Base-by-base conservation (phyloP, 2,329 filamentous ascomycete species). In the Fusarium sp. region DNA sequence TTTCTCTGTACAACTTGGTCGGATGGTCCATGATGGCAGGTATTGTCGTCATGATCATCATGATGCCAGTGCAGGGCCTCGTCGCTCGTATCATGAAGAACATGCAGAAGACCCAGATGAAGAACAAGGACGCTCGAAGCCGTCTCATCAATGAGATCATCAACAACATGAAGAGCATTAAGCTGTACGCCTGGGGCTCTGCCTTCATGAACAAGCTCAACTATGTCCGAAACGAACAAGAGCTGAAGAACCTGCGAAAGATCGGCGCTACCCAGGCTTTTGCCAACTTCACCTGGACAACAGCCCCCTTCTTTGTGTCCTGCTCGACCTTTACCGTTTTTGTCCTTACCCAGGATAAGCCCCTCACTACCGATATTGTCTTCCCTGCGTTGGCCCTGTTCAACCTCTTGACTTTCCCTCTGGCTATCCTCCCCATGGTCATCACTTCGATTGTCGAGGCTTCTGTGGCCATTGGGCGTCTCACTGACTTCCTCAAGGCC, bases 81-180 rank as follows among this genome's bases (percentile, higher is more conserved):
- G 97, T 98, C 80, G 96, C 97, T 27, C 90, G 93, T 68, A 88
- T 97, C 77, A 98, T 98, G 94, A 98, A 98, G 86, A 95, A 89
- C 50, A 86, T 99, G 78, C 97, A 99, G 81, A 97, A 98, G 84
- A 88, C 92, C 74, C 97, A 99, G 85, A 99, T 99, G 97, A 97
- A 97, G 87, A 98, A 98, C 86, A 99, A 99, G 85, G 97, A 99
- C 79, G 90, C 95, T 43, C 91, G 97, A 80, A 98, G 95, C 56
- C 91, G 96, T 59, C 86, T 99, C 68, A 98, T 98, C 87, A 97
- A 96, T 8, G 97, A 99, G 83, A 99, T 99, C 75, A 87, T 99
- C 80, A 98, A 97, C 87, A 98, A 98, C 85, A 99, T 99, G 94
- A 99, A 99, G 87, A 97, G 95, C 81, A 97, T 99, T 86, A 99